A percentile compares a stretch with the other conserved stretches of the same genome.
Evolutionary conservation across 2,329 filamentous ascomycete species (phyloP).

Genomic region (Capronia coronata): DNA sequence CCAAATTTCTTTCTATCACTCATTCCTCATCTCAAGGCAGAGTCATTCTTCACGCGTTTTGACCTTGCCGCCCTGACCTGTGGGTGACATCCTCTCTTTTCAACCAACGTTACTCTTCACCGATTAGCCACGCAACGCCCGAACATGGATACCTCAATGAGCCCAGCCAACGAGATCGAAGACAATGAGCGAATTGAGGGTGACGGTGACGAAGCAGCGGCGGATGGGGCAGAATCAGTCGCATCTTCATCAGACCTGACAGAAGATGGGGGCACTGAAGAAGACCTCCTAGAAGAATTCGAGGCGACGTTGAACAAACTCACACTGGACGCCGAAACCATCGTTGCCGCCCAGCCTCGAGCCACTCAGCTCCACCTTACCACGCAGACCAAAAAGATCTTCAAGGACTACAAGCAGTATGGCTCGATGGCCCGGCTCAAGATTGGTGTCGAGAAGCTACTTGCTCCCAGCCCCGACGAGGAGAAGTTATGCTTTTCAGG

Average conservation of each 20-base stretch:
- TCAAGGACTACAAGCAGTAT: constrained; percentile 21
- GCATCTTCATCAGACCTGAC: not conserved
- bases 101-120: not conserved
- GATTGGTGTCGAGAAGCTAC: constrained; percentile 17
- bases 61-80: not conserved
- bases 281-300: constrained; percentile 9
- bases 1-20: not conserved
- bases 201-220: not conserved
- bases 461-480: constrained; percentile 9
- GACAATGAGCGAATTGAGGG: too few species aligned
- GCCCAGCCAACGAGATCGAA: not conserved
- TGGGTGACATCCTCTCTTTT: not conserved
- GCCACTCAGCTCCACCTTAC: constrained; percentile 19
- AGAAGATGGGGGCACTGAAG: not conserved
- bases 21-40: not conserved
- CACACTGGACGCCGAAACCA: constrained; percentile 21
- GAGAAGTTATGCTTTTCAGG: constrained; percentile 8
- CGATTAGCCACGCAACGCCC: constrained; percentile 1
- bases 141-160: not conserved
- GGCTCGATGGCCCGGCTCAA: constrained; percentile 24
- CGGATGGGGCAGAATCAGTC: not conserved
- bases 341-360: constrained; percentile 19
- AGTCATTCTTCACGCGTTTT: not conserved
- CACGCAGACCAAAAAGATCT: constrained; percentile 16
- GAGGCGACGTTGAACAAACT: constrained; percentile 10